Evolutionary conservation across 228 moss, liverwort and hornwort species (phyloP), one percentile per base, ranked within the genome.

Genomic region (Sphagnum magellanicum): DNA sequence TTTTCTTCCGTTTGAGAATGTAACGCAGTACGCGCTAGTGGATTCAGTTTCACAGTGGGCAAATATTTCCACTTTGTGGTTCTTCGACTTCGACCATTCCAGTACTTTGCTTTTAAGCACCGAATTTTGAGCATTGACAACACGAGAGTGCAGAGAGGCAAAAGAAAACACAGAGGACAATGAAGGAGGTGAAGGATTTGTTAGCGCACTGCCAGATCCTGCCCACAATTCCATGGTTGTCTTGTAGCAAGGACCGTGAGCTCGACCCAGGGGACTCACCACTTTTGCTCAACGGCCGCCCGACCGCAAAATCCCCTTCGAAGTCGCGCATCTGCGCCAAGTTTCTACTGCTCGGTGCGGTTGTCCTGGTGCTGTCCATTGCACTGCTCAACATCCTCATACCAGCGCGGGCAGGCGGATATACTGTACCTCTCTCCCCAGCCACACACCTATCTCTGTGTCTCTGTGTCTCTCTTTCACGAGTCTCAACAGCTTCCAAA

Each of bases 41-140:
- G 3, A 32, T 32, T 32, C 32, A 32, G 32, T 32, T 32, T 32
- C 32, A 32, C 32, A 32, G 32, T 1, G 32, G 32, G 32, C 32
- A 72, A 88, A 95, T 74, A 88, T 85, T 15, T 63, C 72, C 3
- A 84, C 87, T 32, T 90, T 92, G 62, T 78, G 89, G 48, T 95
- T 86, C 48, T 85, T 95, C 15, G 32, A 32, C 32, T 32, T 32
- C 83, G 87, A 61, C 74, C 62, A 3, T 92, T 95, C 57, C 57
- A 78, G 71, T 59, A 73, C 5, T 84, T 75, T 72, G 95, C 47
- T 16, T 64, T 70, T 63, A 84, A 10, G 70, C 77, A 8, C 67
- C 83, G 10, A 70, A 70, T n/a, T 78, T 72, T 46, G 61, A 86
- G 47, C 84, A 87, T 13, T 86, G 85, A 65, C 92, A 95, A 67